Evolutionary conservation across 208 protist genomes (phyloP).

Genomic region (Trypanosoma caninum): DNA sequence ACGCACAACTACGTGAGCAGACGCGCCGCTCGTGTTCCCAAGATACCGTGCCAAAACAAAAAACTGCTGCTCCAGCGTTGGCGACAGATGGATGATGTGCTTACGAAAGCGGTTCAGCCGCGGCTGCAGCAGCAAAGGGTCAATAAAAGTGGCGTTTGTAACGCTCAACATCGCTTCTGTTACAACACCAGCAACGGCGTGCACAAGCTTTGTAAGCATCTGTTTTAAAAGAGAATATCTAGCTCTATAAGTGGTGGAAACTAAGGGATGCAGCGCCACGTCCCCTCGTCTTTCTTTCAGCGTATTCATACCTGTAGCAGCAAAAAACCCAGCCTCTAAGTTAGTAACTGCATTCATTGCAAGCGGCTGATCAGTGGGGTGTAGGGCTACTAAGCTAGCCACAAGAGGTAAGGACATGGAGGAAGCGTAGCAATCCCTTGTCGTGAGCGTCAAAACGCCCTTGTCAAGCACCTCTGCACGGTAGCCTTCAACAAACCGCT

Average conservation of each 20-base stretch:
- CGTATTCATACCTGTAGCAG: too few relatives aligned
- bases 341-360: too few relatives aligned
- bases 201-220: neutral
- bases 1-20: slow-evolving; percentile 5
- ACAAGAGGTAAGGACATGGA: neutral
- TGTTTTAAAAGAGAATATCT: too few relatives aligned
- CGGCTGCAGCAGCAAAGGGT: slow-evolving; percentile 2
- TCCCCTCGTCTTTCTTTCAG: too few relatives aligned
- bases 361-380: too few relatives aligned
- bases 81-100: slow-evolving; percentile 12
- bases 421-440: neutral
- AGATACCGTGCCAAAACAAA: slow-evolving; percentile 21
- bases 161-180: slow-evolving; percentile 4
- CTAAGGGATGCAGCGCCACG: too few relatives aligned
- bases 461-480: neutral
- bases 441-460: neutral
- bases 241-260: too few relatives aligned
- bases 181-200: slow-evolving; percentile 9
- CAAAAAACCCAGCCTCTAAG: too few relatives aligned
- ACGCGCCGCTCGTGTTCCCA: neutral
- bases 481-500: slow-evolving; percentile 3
- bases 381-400: too few relatives aligned
- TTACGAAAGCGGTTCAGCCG: neutral
- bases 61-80: slow-evolving; percentile 28
- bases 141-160: slow-evolving; percentile 9